Base-by-base conservation (phyloP, 225 moss, liverwort and hornwort species). In the Pleurozium schreberi region DNA sequence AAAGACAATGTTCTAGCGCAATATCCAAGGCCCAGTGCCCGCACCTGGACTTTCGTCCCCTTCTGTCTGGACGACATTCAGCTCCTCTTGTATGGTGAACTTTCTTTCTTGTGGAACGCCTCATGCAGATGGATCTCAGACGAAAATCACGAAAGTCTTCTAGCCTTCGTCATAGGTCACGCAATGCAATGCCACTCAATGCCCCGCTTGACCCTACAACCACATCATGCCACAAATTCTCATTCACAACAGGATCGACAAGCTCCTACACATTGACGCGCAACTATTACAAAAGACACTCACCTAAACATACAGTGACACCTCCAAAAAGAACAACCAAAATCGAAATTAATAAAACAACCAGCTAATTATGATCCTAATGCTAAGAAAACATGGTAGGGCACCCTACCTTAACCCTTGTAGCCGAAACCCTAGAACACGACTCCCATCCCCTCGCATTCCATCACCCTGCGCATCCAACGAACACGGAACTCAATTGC, bases 1-100 rank as follows among this genome's bases (percentile, higher is more conserved):
- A 40, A 73, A 47, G 50, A 43, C 73, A 85, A 60, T 81, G 17
- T 27, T 42, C 68, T 58, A 49, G 43, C 38, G 21, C 38, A 52
- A n/a, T 38, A 50, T 75, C 36, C 60, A 79, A 28, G 75, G 45
- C 25, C 75, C 66, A 70, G 47, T 47, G 53, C 38, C 71, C 75
- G 80, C 86, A 93, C 93, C 91, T 93, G 93, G 90, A 91, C 93
- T 90, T 91, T 90, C 91, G 90, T 90, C 91, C 91, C 90, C 84
- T 91, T 91, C 93, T 93, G 88, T 87, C 93, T 88, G 84, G 90
- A 90, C 90, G 90, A 91, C 91, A 93, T 93, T 88, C 90, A 84
- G 88, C 84, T 87, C 84, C 84, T 75, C 68, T 61, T 31, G 30
- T 86, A 67, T 64, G 75, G 81, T 67, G 14, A 58, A 64, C 49